Evolutionary conservation across 495 filamentous ascomycete species (phyloP).

Genomic region (Penicillium fimorum): DNA sequence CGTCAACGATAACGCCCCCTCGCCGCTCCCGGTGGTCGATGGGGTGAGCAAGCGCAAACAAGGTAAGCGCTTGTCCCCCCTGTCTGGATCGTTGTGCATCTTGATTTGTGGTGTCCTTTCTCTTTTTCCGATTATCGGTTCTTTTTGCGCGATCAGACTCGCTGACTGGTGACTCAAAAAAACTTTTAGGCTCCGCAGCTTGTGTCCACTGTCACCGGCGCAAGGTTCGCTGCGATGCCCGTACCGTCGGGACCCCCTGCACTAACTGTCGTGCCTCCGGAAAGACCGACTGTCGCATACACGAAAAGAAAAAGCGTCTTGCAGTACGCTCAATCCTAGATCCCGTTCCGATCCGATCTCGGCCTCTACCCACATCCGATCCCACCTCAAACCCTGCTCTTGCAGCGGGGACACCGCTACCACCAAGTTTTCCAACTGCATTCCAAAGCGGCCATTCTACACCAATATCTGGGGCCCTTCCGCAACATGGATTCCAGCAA

Average conservation of each 20-base stretch:
- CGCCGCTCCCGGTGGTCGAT: slow-evolving; percentile 31
- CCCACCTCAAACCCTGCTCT: slow-evolving; percentile 24
- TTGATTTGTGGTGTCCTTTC: background rate
- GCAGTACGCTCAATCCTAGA: slow-evolving; percentile 47
- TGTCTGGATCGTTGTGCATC: background rate
- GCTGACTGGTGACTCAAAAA: slow-evolving; percentile 24
- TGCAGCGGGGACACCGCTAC: slow-evolving; percentile 21
- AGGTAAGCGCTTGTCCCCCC: slow-evolving; percentile 22
- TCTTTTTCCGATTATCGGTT: background rate
- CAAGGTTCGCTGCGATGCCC: slow-evolving; percentile 51
- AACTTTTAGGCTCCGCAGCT: slow-evolving; percentile 40
- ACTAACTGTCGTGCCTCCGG: slow-evolving; percentile 48
- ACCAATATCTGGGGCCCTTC: slow-evolving; percentile 19
- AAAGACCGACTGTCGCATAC: slow-evolving; percentile 48
- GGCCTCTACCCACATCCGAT: slow-evolving; percentile 36
- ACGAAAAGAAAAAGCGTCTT: slow-evolving; percentile 50
- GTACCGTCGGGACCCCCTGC: slow-evolving; percentile 44
- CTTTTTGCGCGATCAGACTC: background rate
- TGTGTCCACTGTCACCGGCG: slow-evolving; percentile 51
- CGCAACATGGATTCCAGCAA: slow-evolving; percentile 25
- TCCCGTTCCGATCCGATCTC: slow-evolving; percentile 50
- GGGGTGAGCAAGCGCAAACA: slow-evolving; percentile 38
- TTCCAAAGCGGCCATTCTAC: slow-evolving; percentile 26
- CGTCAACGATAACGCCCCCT: slow-evolving; percentile 32
- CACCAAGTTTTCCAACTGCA: slow-evolving; percentile 34